Evolutionary conservation across 257 asterid genomes (phyloP).

Genomic region (Gynochthodes officinalis): DNA sequence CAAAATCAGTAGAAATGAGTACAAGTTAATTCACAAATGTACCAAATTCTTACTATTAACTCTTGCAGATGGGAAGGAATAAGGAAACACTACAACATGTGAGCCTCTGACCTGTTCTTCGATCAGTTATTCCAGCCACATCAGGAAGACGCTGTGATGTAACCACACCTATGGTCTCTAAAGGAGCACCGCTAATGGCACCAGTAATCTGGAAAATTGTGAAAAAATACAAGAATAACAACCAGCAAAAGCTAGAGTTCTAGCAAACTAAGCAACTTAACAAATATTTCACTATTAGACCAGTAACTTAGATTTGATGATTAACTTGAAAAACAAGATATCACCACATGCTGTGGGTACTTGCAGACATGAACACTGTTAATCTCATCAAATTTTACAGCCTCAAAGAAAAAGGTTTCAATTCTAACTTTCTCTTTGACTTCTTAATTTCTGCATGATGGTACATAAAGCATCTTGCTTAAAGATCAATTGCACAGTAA

Average conservation of each 20-base stretch:
- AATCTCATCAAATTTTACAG: slow-evolving; percentile 1
- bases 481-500: background rate
- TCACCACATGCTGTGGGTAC: background rate
- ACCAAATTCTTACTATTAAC: too few species aligned
- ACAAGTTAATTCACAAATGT: background rate
- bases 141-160: slow-evolving; percentile 48
- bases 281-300: background rate
- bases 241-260: slow-evolving; percentile 21
- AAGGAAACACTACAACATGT: background rate
- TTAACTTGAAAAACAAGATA: background rate
- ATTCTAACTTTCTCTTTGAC: background rate
- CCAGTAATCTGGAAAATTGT: slow-evolving; percentile 42
- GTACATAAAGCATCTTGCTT: background rate
- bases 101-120: slow-evolving; percentile 53
- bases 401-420: background rate
- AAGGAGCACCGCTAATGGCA: slow-evolving; percentile 38
- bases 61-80: background rate
- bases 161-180: slow-evolving; percentile 31
- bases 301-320: background rate
- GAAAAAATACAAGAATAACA: slow-evolving; percentile 20
- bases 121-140: slow-evolving; percentile 51
- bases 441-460: background rate
- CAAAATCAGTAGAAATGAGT: background rate
- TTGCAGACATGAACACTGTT: background rate
- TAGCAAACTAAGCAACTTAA: slow-evolving; percentile 14